Percentiles rank a stretch among this genome's conserved stretches.
These are phyloP conservation scores for Torulaspora gathmanii DNA, from an alignment of 805 yeast genomes.

Conservation along the genomic window DNA sequence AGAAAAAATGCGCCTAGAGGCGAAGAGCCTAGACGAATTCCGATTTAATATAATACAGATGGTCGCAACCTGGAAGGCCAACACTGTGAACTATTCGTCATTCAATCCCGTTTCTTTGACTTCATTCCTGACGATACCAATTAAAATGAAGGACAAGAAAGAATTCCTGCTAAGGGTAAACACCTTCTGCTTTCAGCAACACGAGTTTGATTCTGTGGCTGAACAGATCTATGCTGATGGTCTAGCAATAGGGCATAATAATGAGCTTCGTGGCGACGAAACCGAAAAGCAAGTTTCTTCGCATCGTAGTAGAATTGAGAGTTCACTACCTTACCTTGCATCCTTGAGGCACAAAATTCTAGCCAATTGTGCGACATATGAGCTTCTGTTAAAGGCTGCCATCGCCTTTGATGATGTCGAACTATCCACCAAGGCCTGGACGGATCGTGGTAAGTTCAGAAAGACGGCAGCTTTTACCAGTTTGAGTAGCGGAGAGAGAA, in stretches of 20 bases:
- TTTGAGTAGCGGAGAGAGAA: constrained; percentile 45
- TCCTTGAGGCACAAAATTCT: constrained; percentile 34
- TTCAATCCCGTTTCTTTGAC: constrained; percentile 22
- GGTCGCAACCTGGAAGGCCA: constrained; percentile 18
- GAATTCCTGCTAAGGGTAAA: constrained; percentile 28
- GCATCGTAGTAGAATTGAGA: background rate
- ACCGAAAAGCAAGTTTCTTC: background rate
- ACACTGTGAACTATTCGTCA: constrained; percentile 17
- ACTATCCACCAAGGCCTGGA: constrained; percentile 67
- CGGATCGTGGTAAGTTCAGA: constrained; percentile 71
- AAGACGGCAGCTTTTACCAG: constrained; percentile 48
- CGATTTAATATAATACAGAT: constrained; percentile 16
- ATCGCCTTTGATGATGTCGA: constrained; percentile 47
- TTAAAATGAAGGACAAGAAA: constrained; percentile 22
- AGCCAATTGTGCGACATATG: constrained; percentile 50
- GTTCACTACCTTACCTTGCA: constrained; percentile 5
- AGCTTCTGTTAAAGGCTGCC: constrained; percentile 63
- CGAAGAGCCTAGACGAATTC: constrained; percentile 32
- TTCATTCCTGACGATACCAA: constrained; percentile 30
- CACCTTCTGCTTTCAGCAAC: constrained; percentile 27
- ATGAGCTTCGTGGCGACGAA: background rate
- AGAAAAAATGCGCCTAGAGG: constrained; percentile 35
- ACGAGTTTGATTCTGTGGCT: constrained; percentile 19
- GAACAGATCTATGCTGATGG: constrained; percentile 7
- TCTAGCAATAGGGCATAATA: constrained; percentile 1